Conservation (phyloP, 2,329 filamentous ascomycete genomes). For the Chaetomium sp. region DNA sequence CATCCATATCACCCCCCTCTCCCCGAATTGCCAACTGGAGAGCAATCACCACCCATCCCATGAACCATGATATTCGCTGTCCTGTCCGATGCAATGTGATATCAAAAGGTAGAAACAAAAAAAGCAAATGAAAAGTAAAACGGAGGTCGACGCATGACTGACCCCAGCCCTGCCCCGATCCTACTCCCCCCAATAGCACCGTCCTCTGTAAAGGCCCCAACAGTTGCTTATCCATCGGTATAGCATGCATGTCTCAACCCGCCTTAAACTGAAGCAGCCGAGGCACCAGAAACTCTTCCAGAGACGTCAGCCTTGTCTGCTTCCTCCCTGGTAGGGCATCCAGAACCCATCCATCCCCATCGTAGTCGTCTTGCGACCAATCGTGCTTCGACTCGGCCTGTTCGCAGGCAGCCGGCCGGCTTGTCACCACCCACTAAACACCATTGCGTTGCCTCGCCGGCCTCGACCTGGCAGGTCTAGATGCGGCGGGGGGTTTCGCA, state of each 20-base stretch:
- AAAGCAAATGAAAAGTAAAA: not conserved
- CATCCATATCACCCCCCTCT: not conserved
- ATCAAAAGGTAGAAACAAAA: not conserved
- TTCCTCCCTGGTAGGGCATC: not conserved
- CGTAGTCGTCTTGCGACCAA: not conserved
- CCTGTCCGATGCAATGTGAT: not conserved
- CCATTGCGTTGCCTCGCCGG: not conserved
- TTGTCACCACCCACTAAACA: not conserved
- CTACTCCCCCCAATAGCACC: not conserved
- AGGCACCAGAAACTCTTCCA: not conserved
- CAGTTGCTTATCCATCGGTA: not conserved
- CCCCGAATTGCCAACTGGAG: not conserved
- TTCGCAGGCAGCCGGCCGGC: too few relatives aligned
- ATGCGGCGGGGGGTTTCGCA: not conserved
- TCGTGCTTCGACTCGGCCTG: too few relatives aligned
- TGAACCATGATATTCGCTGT: not conserved
- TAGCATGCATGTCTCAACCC: not conserved
- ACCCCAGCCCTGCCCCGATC: too few relatives aligned
- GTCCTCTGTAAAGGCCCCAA: not conserved
- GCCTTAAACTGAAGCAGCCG: not conserved
- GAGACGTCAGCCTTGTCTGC: not conserved
- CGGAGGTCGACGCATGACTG: not conserved
- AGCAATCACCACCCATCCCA: not conserved
- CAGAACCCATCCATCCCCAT: not conserved
- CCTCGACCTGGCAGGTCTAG: not conserved